phyloP scores from a whole-genome alignment of 1,139 yeast genomes.

The Candida neerlandica region DNA sequence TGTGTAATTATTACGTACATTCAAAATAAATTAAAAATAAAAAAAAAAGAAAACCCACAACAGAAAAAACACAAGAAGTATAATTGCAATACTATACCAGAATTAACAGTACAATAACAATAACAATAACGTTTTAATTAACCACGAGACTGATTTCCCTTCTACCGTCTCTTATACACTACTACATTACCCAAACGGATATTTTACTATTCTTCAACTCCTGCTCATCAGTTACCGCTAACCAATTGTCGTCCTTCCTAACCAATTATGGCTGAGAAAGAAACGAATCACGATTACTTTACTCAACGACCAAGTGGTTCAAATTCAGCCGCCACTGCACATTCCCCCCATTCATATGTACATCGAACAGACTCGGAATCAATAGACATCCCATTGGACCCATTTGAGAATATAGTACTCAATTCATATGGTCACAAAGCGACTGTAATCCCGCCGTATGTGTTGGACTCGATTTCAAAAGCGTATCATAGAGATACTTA shows the following conservation, averaged over 20 bases:
- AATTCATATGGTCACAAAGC: conserved; percentile 41
- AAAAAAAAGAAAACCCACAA: background rate
- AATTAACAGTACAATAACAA: too few relatives aligned
- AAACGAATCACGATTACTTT: background rate
- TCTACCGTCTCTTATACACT: too few relatives aligned
- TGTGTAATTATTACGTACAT: too few relatives aligned
- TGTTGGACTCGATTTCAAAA: conserved; percentile 54
- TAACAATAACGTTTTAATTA: too few relatives aligned
- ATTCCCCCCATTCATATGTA: background rate
- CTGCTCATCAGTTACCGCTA: background rate
- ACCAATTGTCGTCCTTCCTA: too few relatives aligned
- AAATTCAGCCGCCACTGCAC: background rate
- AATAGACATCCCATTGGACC: conserved; percentile 18
- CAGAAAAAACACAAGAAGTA: background rate
- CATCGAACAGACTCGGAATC: conserved; percentile 5
- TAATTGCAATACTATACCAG: too few relatives aligned
- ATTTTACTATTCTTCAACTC: too few relatives aligned
- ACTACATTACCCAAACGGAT: too few relatives aligned
- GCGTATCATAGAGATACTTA: conserved; percentile 43
- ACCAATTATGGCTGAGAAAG: background rate
- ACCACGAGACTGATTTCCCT: too few relatives aligned
- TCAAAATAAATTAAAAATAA: background rate
- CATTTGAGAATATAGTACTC: conserved; percentile 31
- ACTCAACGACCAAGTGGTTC: background rate
- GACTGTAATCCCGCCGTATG: conserved; percentile 57